A percentile compares a stretch with the other conserved stretches of the same genome.
Conservation (phyloP, 306 rosid species). For the Begonia fuchsioides region DNA sequence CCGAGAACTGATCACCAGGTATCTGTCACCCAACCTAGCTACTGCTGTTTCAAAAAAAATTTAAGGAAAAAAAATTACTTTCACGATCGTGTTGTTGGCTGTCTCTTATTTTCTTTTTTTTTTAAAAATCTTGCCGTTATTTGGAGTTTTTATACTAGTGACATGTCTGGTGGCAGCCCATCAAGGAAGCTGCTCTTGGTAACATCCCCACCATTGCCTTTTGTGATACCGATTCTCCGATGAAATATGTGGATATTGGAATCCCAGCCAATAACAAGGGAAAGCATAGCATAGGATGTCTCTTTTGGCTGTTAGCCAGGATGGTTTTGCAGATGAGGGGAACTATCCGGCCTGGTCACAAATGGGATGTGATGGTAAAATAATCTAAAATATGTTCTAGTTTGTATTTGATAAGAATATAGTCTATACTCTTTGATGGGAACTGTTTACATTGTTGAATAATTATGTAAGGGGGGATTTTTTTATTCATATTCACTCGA, state of each 20-base stretch:
- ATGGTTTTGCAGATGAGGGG: constrained; percentile 93
- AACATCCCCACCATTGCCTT: constrained; percentile 88
- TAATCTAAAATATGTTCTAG: background rate
- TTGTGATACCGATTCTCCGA: constrained; percentile 84
- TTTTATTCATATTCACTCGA: background rate
- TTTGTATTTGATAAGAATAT: background rate
- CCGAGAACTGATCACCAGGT: constrained; percentile 97
- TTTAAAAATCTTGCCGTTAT: background rate
- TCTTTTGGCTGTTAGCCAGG: constrained; percentile 70
- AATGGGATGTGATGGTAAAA: constrained; percentile 87
- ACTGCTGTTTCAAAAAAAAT: too few relatives aligned
- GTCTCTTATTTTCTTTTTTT: background rate
- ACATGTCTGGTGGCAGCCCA: constrained; percentile 43
- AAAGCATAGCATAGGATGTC: constrained; percentile 84
- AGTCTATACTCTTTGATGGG: too few relatives aligned
- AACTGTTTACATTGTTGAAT: too few relatives aligned
- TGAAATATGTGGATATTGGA: constrained; percentile 79
- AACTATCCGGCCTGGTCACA: constrained; percentile 46
- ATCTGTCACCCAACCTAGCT: too few relatives aligned
- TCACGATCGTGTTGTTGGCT: too few relatives aligned
- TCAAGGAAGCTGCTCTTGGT: constrained; percentile 85
- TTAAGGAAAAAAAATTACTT: too few relatives aligned
- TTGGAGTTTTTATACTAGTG: too few relatives aligned
- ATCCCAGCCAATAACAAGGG: constrained; percentile 97
- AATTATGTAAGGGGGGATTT: too few relatives aligned